Evolutionary conservation across 2,329 filamentous ascomycete species (phyloP).

Genomic region (Venturia effusa): DNA sequence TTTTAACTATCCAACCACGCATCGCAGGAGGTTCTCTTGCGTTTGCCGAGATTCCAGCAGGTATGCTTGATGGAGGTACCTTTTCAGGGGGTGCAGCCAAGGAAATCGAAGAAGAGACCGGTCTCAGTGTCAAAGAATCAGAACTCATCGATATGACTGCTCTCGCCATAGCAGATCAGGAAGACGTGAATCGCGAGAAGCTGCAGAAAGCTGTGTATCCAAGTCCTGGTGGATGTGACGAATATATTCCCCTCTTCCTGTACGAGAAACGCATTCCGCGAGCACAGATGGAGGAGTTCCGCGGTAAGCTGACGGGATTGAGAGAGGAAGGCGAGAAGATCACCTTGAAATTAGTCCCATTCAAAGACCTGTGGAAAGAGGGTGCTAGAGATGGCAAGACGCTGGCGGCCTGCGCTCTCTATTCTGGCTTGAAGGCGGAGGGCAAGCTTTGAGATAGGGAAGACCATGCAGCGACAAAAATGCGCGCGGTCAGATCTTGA

Average conservation of each 20-base stretch:
- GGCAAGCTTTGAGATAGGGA: constrained; percentile 31
- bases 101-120: constrained; percentile 48
- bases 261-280: constrained; percentile 42
- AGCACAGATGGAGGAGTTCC: constrained; percentile 37
- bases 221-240: constrained; percentile 45
- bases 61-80: constrained; percentile 47
- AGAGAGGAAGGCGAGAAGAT: constrained; percentile 48
- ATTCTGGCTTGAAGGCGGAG: constrained; percentile 39
- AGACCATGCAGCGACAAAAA: too few species aligned
- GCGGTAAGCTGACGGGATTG: constrained; percentile 44
- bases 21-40: constrained; percentile 44
- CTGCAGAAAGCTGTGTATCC: constrained; percentile 43
- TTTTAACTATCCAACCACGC: constrained; percentile 47
- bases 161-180: constrained; percentile 28
- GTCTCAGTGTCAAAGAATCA: constrained; percentile 36
- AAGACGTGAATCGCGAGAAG: constrained; percentile 20
- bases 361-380: constrained; percentile 43
- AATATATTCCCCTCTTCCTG: constrained; percentile 47
- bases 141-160: constrained; percentile 45
- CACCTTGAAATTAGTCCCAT: constrained; percentile 42
- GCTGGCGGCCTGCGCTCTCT: constrained; percentile 44
- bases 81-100: constrained; percentile 45
- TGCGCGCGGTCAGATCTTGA: too few species aligned
- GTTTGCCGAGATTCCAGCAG: constrained; percentile 47
- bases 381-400: constrained; percentile 46